A percentile compares a stretch with the other conserved stretches of the same genome.
Evolutionary conservation across 1,139 yeast genomes (phyloP).

Genomic region (Zygosaccharomyces sapae): DNA sequence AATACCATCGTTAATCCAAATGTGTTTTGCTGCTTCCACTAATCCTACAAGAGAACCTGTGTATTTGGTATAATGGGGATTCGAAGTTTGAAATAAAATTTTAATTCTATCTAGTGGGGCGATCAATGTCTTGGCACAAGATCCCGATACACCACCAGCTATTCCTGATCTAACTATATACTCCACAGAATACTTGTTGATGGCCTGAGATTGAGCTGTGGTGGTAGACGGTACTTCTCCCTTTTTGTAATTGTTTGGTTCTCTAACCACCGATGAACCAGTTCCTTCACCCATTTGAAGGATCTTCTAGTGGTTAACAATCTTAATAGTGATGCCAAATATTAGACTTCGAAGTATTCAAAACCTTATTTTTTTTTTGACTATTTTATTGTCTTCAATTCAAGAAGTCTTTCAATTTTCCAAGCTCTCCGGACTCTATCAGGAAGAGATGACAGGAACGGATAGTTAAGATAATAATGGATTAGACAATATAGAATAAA

Average conservation of each 20-base stretch:
- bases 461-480: too few relatives aligned
- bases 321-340: neutral
- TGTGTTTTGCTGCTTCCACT: slow-evolving; percentile 63
- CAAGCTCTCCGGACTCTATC: neutral
- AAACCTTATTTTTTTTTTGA: too few relatives aligned
- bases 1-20: slow-evolving; percentile 67
- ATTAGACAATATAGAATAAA: too few relatives aligned
- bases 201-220: slow-evolving; percentile 8
- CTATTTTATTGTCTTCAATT: neutral
- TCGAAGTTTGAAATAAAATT: slow-evolving; percentile 89
- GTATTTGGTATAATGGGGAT: slow-evolving; percentile 78
- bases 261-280: slow-evolving; percentile 2
- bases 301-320: neutral
- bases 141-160: slow-evolving; percentile 96
- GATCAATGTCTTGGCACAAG: slow-evolving; percentile 87
- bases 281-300: slow-evolving; percentile 4
- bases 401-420: neutral
- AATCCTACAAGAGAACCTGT: slow-evolving; percentile 80
- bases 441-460: too few relatives aligned
- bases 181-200: slow-evolving; percentile 69
- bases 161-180: slow-evolving; percentile 80
- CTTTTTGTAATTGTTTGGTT: slow-evolving; percentile 1
- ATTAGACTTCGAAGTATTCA: neutral
- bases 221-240: slow-evolving; percentile 4
- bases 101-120: slow-evolving; percentile 96